Evolutionary conservation across 2,329 filamentous ascomycete genomes (phyloP), one percentile per base, ranked within the genome.

Genomic region (Claviceps fusiformis): DNA sequence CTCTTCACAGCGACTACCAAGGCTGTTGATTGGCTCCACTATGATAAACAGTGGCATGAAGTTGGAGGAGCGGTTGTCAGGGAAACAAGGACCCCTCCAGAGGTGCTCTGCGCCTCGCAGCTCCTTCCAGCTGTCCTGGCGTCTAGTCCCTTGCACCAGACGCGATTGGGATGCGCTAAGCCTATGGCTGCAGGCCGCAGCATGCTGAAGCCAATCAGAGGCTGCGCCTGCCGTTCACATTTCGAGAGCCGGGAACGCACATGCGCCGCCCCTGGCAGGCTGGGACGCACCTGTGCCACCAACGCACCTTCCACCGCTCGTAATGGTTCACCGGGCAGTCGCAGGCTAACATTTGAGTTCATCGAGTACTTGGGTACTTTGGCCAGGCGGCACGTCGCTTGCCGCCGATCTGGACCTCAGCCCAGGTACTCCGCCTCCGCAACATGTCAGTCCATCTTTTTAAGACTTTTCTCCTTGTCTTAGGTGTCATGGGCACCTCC

Each of bases 1-100:
- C 49, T 43, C 48, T 49, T 53, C n/a, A 41, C 43, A 44, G 52
- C 27, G 45, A 53, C 19, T 24, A 24, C 33, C 41, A 29, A 39
- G 37, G 24, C 31, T n/a, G 29, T 5, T 58, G 56, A 58, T 58
- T 58, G 56, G 56, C 52, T 37, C 43, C 27, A n/a, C 7, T 8
- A 8, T 9, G 52, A 51, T 56, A 58, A 58, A 58, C 56, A 58
- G 50, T 47, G 19, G 17, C 17, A 29, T 19, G 41, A 19, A 8
- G 29, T 13, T 45, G 3, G 19, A 31, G 19, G 13, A 8, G 39
- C n/a, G 31, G 55, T 58, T 54, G 56, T 51, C 56, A 19, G 39
- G 52, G 56, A 50, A 55, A 58, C 56, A 9, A 27, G 35, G 35
- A 46, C 31, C 24, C 43, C 31, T 37, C 51, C 19, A 19, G 19